phyloP scores from a whole-genome alignment of 2,329 filamentous ascomycete species.

The Aaosphaeria arxii region DNA sequence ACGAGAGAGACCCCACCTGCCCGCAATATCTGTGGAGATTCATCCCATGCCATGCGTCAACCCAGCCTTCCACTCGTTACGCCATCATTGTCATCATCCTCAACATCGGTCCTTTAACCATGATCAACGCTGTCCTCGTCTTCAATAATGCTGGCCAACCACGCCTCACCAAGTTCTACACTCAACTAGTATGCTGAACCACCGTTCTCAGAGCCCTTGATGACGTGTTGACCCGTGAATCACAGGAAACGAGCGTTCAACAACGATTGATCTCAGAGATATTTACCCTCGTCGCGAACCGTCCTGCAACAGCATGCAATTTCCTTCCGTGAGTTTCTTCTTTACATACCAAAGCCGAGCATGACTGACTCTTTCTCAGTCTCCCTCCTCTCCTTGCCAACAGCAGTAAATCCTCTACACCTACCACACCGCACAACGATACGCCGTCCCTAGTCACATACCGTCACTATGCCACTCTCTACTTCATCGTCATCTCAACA shows the following conservation, averaged over 20 bases:
- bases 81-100: no score
- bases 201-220: background rate
- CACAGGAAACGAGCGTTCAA: constrained; percentile 91
- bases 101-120: constrained; percentile 37
- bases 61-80: background rate
- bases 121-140: constrained; percentile 98
- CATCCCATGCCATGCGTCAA: background rate
- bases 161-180: constrained; percentile 97
- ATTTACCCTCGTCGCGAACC: constrained; percentile 90
- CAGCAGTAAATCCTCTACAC: constrained; percentile 42
- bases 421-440: constrained; percentile 70
- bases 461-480: constrained; percentile 95
- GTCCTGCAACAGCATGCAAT: constrained; percentile 90
- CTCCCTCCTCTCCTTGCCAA: constrained; percentile 61
- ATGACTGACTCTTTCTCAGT: constrained; percentile 35
- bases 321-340: constrained; percentile 68
- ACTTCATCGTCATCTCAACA: constrained; percentile 97
- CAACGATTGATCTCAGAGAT: constrained; percentile 97
- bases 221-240: background rate
- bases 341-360: constrained; percentile 12
- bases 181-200: constrained; percentile 68
- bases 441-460: constrained; percentile 95
- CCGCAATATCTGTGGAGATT: background rate
- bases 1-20: background rate
- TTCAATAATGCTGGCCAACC: constrained; percentile 99